Conservation (phyloP, 192 early-diverging fungal genomes). For the Lobosporangium transversale region DNA sequence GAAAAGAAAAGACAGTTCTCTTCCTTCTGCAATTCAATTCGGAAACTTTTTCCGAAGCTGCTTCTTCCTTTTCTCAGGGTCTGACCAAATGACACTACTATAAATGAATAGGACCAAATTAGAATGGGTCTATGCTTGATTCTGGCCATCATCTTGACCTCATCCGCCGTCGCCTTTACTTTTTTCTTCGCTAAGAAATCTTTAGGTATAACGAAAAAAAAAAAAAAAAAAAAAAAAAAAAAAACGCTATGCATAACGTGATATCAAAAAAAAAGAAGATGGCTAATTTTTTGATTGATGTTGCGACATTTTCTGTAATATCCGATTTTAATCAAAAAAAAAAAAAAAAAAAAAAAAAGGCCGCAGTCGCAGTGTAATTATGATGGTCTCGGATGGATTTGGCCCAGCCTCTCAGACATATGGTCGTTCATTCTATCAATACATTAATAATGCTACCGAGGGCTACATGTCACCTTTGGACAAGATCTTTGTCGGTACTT, state of each 20-base stretch:
- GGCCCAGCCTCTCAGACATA: constrained; percentile 94
- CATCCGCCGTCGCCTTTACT: constrained; percentile 28
- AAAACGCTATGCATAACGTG: too few relatives aligned
- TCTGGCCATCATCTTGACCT: constrained; percentile 33
- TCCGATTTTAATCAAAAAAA: too few relatives aligned
- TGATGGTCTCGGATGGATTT: constrained; percentile 97
- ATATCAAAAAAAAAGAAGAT: too few relatives aligned
- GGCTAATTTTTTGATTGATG: neutral
- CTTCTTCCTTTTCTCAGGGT: neutral
- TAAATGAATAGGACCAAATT: constrained; percentile 15
- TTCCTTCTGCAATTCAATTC: neutral
- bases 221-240: too few relatives aligned
- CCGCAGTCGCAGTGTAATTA: constrained; percentile 78
- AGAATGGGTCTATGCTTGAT: constrained; percentile 29
- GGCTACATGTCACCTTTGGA: constrained; percentile 65
- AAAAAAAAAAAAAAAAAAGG: too few relatives aligned
- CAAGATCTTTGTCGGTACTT: constrained; percentile 85
- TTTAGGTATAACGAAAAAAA: too few relatives aligned
- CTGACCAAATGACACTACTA: neutral
- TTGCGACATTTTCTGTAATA: neutral
- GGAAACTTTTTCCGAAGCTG: neutral
- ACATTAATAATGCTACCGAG: constrained; percentile 54
- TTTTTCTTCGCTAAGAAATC: constrained; percentile 33
- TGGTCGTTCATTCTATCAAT: constrained; percentile 83
- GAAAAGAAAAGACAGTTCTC: too few relatives aligned